Base-by-base conservation (phyloP, 305 asterid species). In the Fraxinus nigra region DNA sequence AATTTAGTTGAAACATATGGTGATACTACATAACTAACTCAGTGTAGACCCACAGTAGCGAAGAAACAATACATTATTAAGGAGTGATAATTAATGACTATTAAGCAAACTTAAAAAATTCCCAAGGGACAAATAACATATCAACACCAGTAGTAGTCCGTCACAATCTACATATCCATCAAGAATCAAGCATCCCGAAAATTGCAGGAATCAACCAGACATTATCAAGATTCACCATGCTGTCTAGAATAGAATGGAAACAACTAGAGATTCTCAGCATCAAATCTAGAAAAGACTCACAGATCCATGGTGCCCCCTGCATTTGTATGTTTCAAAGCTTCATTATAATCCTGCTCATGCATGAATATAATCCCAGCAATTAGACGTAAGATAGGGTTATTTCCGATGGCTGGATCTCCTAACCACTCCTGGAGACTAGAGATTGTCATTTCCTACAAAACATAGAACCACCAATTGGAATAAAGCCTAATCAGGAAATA, bases 291-390 rank as follows among this genome's bases (percentile, higher is more conserved):
- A 73, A 69, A 76, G 79, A 89, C 99, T 92, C 86, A 94, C 99
- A 96, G 80, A 80, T 96, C 98, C 98, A 96, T 92, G 43, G 97
- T 92, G 77, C 97, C 98, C 72, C 98, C 99, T 79, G 93, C 88
- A 89, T 93, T 83, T 80, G 98, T 96, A 81, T 93, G 91, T 86
- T 94, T 96, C 85, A 96, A 82, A 81, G 98, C 99, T 91, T 96
- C 98, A 78, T 89, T 91, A 80, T 90, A 96, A 85, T 94, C 98
- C 89, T 94, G 98, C 80, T 95, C 99, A 5, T 94, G 95, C 87
- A 80, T 85, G 95, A 91, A 94, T 81, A 96, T 82, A 65, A 86
- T 92, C 82, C 99, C 99, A 24, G 98, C 97, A 77, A 96, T 83
- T 43, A 96, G 97, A 77, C 98, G 92, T 63, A 94, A 86, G 70